A percentile compares a stretch with the other conserved stretches of the same genome.
phyloP scores from a whole-genome alignment of 2,329 filamentous ascomycete species.

The Ophiostoma piceae region DNA sequence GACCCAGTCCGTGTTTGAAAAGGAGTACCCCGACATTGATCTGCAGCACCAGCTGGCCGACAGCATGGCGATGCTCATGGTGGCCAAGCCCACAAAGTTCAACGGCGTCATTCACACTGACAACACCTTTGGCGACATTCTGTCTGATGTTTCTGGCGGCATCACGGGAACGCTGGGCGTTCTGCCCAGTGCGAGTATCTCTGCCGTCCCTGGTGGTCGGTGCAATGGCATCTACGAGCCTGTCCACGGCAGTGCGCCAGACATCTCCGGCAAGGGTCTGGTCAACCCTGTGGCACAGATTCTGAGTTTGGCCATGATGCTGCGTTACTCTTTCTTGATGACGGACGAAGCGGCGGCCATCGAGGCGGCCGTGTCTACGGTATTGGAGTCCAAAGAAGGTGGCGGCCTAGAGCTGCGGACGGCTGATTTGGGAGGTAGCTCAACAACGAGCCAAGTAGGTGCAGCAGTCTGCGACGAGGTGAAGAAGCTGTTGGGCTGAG shows the following conservation, averaged over 20 bases:
- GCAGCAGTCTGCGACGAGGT: conserved; percentile 25
- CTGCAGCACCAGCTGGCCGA: conserved; percentile 45
- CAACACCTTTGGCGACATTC: conserved; percentile 46
- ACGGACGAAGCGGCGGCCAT: conserved; percentile 57
- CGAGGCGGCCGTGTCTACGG: conserved; percentile 58
- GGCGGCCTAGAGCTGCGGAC: conserved; percentile 45
- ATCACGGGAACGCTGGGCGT: conserved; percentile 43
- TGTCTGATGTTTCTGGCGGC: conserved; percentile 44
- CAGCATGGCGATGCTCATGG: conserved; percentile 46
- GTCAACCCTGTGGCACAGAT: conserved; percentile 70
- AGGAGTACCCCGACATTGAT: conserved; percentile 41
- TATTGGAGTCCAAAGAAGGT: conserved; percentile 50
- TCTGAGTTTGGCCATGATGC: conserved; percentile 67
- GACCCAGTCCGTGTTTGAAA: conserved; percentile 38
- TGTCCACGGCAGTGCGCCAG: conserved; percentile 68
- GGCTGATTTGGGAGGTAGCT: conserved; percentile 28
- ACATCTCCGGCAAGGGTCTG: conserved; percentile 66
- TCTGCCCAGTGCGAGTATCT: conserved; percentile 43
- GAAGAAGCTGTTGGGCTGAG: conserved; percentile 15
- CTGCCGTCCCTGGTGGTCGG: conserved; percentile 38
- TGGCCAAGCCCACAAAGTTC: conserved; percentile 43
- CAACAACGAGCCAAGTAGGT: conserved; percentile 27
- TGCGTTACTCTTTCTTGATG: conserved; percentile 64
- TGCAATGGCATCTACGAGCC: conserved; percentile 71
- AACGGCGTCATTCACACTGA: conserved; percentile 46